Evolutionary conservation across 2,329 filamentous ascomycete species (phyloP), one percentile per base, ranked within the genome.

Genomic region (Metarhizium robertsii): DNA sequence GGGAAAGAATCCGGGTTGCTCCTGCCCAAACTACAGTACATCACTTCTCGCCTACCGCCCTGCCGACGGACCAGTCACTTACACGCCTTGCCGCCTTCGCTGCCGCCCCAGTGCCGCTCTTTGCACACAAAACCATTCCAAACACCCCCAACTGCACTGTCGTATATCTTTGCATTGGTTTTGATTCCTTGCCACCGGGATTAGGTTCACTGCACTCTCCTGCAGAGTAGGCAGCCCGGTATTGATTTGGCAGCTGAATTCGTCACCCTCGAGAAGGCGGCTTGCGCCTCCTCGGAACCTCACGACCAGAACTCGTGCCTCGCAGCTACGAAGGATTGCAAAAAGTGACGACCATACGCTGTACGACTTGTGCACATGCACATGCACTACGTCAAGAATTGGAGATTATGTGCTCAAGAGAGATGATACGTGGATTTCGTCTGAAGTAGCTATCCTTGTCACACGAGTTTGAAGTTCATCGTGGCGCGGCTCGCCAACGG

Each of bases 401-500:
- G n/a, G 30, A 36, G 11, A 54, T 50, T 34, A 54, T 50, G 47
- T 34, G 29, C 49, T 25, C 49, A 5, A 45, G 30, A 32, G 30
- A 34, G 11, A 14, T 48, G 20, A 46, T 46, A 32, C 55, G 16
- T 16, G 7, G 45, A 30, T 48, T 54, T 34, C 2, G 53, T 51
- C 34, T 51, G 48, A 52, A 50, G 42, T 54, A 53, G 25, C 29
- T 46, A 46, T 34, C 42, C 25, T 34, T 42, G 55, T 57, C 43
- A 49, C 48, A 54, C 55, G 11, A 36, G 7, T 11, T 36, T 32
- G 11, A 29, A 43, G 36, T 30, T 49, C 29, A 48, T 50, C 45
- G 54, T 59, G 53, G 40, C 49, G 34, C 50, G 13, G 38, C 45
- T 40, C 50, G 48, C 54, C 52, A 53, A 50, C 45, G 51, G 45